A percentile compares a stretch with the other conserved stretches of the same genome.
Evolutionary conservation across 345 rosid genomes (phyloP).

Genomic region (Eucalyptus curtisii): DNA sequence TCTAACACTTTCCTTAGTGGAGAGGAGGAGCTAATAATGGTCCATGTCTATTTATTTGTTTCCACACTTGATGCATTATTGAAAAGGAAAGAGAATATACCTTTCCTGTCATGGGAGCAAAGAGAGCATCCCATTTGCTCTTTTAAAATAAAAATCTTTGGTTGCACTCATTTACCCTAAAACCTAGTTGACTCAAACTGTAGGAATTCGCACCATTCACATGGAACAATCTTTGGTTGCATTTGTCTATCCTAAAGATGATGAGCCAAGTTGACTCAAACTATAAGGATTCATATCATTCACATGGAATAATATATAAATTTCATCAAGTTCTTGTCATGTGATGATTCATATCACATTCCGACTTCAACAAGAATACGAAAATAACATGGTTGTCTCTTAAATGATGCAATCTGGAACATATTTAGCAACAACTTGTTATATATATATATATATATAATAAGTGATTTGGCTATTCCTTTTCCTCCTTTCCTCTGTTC

Average conservation of each 20-base stretch:
- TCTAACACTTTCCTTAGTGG: no score
- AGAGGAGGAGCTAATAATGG: no score
- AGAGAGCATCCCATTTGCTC: neutral
- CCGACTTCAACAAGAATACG: neutral
- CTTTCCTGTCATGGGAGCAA: neutral
- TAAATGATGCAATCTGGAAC: neutral
- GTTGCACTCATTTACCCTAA: neutral
- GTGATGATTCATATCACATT: neutral
- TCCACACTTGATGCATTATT: no score
- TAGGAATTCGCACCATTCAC: no score
- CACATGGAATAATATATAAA: neutral
- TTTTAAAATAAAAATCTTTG: neutral
- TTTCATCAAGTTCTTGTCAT: neutral
- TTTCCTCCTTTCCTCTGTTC: no score
- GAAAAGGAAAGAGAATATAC: neutral
- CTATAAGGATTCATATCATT: neutral
- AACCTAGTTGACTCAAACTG: no score
- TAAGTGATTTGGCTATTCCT: neutral
- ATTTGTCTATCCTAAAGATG: neutral
- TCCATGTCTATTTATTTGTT: no score
- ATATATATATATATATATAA: neutral
- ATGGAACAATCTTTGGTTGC: no score
- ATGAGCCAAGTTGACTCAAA: neutral
- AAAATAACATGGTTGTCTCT: neutral
- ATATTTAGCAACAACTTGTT: neutral